These are phyloP conservation scores for Vitellaria paradoxa DNA, from an alignment of 179 eudicot genomes.

Conservation along the genomic window DNA sequence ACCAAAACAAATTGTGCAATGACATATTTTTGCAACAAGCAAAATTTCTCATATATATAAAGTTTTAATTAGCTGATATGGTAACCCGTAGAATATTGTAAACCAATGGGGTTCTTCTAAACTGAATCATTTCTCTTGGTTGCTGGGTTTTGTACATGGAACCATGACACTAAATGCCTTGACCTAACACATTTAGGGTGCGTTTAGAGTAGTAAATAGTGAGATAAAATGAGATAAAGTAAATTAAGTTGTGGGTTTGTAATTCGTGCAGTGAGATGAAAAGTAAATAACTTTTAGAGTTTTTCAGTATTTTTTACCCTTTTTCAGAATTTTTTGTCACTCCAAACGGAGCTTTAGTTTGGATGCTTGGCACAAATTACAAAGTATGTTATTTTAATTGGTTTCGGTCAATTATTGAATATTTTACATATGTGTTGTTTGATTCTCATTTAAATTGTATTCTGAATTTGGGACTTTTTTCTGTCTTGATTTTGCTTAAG, in stretches of 20 bases:
- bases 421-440: not conserved
- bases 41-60: no score
- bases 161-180: not conserved
- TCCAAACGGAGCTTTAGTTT: no score
- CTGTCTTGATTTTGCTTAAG: not conserved
- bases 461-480: constrained; percentile 2
- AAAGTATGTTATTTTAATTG: not conserved
- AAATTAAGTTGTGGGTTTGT: no score
- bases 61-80: not conserved
- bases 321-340: no score
- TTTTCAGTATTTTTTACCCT: no score
- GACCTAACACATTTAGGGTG: not conserved
- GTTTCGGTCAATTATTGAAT: not conserved
- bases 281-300: no score
- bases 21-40: not conserved
- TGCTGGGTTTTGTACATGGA: not conserved
- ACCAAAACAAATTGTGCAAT: not conserved
- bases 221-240: no score
- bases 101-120: not conserved
- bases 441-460: not conserved
- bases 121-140: not conserved
- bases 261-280: no score
- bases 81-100: not conserved
- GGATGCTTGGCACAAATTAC: not conserved
- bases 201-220: no score